Evolutionary conservation across 306 rosid species (phyloP).

Genomic region (Spatholobus suberectus): DNA sequence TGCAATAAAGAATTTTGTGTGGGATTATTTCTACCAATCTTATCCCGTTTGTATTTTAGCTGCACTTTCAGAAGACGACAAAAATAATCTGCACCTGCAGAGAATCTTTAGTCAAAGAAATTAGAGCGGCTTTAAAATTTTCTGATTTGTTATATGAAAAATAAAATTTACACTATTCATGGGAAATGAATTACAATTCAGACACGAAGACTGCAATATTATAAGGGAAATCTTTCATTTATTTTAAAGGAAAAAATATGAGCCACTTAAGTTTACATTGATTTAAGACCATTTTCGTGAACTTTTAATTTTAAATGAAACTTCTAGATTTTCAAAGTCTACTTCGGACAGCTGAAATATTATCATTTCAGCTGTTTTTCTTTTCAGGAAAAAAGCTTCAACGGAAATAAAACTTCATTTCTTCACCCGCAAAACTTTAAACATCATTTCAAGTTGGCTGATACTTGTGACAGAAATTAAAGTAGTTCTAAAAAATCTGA

Average conservation of each 20-base stretch:
- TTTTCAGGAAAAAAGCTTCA: too few species aligned
- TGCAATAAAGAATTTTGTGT: slow-evolving; percentile 38
- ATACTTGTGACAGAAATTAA: too few species aligned
- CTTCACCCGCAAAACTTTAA: too few species aligned
- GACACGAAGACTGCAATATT: neutral
- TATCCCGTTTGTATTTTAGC: neutral
- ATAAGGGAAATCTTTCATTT: neutral
- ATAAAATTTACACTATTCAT: neutral
- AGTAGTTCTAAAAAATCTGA: too few species aligned
- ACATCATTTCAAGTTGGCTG: too few species aligned
- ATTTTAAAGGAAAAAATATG: neutral
- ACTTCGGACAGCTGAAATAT: too few species aligned
- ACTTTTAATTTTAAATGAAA: neutral
- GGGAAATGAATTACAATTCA: neutral
- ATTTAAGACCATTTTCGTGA: neutral
- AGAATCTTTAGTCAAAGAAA: neutral
- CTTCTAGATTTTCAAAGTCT: neutral
- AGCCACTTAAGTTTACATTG: neutral
- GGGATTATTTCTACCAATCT: slow-evolving; percentile 13
- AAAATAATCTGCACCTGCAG: too few species aligned
- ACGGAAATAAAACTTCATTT: too few species aligned
- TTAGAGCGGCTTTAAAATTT: neutral
- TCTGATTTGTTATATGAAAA: neutral
- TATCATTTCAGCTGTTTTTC: too few species aligned
- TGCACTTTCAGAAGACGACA: neutral